Conservation (phyloP, 2,329 filamentous ascomycete genomes). For the Fusarium continuum region DNA sequence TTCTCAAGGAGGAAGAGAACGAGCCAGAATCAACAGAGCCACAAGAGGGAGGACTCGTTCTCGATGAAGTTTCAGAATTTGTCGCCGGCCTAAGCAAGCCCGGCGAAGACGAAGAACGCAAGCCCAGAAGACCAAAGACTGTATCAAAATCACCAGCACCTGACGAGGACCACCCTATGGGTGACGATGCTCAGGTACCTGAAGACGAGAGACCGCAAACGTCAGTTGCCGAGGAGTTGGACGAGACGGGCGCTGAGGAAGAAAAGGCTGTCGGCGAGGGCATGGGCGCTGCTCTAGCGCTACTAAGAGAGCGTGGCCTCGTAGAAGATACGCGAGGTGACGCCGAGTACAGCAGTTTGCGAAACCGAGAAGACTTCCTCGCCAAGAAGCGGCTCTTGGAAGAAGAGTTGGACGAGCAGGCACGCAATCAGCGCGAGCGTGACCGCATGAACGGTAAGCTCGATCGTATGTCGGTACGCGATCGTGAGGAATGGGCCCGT, state of each 20-base stretch:
- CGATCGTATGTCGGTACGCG: conserved; percentile 88
- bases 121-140: conserved; percentile 54
- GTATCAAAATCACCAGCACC: conserved; percentile 49
- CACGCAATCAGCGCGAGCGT: conserved; percentile 84
- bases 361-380: conserved; percentile 81
- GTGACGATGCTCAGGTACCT: conserved; percentile 50
- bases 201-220: conserved; percentile 50
- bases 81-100: conserved; percentile 84
- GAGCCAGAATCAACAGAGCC: conserved; percentile 55
- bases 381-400: conserved; percentile 77
- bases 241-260: conserved; percentile 79
- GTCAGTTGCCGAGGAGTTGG: conserved; percentile 48
- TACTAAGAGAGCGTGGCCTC: conserved; percentile 87
- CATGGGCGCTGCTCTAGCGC: conserved; percentile 81
- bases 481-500: conserved; percentile 88
- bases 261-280: conserved; percentile 83
- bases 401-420: conserved; percentile 79
- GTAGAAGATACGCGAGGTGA: conserved; percentile 71
- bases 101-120: conserved; percentile 64
- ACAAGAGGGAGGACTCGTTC: conserved; percentile 73
- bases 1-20: conserved; percentile 73
- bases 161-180: conserved; percentile 57
- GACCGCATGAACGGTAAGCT: conserved; percentile 84
- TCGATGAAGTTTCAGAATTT: conserved; percentile 96
- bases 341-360: conserved; percentile 72